Conservation (phyloP, 305 asterid genomes). For the Rubia balearica region DNA sequence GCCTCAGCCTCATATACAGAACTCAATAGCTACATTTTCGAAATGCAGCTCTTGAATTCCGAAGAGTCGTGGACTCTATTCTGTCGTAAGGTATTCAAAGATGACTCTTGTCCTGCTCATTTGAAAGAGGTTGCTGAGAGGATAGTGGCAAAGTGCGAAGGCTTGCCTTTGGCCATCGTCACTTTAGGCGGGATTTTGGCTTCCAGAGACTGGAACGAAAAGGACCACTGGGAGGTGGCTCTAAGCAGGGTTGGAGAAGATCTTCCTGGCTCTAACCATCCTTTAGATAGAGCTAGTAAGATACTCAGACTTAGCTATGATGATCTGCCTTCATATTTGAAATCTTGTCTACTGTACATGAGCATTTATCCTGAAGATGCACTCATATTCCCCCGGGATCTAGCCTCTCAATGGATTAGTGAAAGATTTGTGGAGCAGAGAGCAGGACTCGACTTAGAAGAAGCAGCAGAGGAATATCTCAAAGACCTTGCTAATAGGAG, state of each 20-base stretch:
- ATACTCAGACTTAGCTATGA: constrained; percentile 14
- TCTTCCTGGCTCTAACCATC: not conserved
- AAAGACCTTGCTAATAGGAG: constrained; percentile 19
- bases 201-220: not conserved
- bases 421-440: constrained; percentile 13
- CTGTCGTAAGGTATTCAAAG: constrained; percentile 25
- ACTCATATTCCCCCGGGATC: not conserved
- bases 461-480: constrained; percentile 13
- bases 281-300: not conserved
- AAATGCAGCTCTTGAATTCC: constrained; percentile 16
- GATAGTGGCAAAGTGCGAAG: constrained; percentile 18
- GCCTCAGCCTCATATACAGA: constrained; percentile 14
- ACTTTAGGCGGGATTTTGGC: not conserved
- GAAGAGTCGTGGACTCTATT: constrained; percentile 27
- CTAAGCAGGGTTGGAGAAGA: not conserved
- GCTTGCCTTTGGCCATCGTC: constrained; percentile 13
- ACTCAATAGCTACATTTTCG: constrained; percentile 1
- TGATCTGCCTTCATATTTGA: constrained; percentile 4
- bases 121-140: constrained; percentile 7
- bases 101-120: constrained; percentile 21
- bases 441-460: not conserved
- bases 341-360: constrained; percentile 5
- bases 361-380: constrained; percentile 17
- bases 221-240: not conserved
- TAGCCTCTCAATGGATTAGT: constrained; percentile 8